Percentiles rank a stretch among this genome's conserved stretches.
Evolutionary conservation across 2,329 filamentous ascomycete genomes (phyloP).

Genomic region (Capronia americana): DNA sequence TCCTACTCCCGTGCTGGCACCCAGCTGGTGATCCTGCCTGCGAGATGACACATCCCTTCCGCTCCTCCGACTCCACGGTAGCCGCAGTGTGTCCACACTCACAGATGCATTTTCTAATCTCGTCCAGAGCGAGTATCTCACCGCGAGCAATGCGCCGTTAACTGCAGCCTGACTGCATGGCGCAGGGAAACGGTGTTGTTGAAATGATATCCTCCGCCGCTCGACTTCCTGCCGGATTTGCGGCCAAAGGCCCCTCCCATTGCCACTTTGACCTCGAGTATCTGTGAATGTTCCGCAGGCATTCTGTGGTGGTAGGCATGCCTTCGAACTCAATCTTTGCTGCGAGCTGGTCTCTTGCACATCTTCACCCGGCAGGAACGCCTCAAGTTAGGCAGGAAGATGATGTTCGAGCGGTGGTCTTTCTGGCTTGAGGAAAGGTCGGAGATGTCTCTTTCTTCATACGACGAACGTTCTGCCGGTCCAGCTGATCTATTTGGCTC

Average conservation of each 20-base stretch:
- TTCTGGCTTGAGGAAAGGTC: no score
- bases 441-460: background rate
- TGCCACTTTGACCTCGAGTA: background rate
- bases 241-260: background rate
- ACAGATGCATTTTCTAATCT: background rate
- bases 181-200: background rate
- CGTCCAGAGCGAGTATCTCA: background rate
- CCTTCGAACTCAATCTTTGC: background rate
- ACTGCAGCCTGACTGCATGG: background rate
- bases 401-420: background rate
- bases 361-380: background rate
- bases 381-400: background rate
- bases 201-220: background rate
- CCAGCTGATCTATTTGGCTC: background rate
- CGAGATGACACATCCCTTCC: background rate
- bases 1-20: background rate
- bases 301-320: background rate
- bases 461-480: background rate
- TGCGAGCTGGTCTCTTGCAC: background rate
- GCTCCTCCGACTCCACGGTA: background rate
- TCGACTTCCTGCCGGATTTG: background rate
- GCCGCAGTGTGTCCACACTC: background rate
- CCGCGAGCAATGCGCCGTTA: background rate
- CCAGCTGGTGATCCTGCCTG: background rate
- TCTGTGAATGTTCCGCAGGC: background rate